Base-by-base conservation (phyloP, 2,329 filamentous ascomycete species). In the Chaetomiaceae sp. region DNA sequence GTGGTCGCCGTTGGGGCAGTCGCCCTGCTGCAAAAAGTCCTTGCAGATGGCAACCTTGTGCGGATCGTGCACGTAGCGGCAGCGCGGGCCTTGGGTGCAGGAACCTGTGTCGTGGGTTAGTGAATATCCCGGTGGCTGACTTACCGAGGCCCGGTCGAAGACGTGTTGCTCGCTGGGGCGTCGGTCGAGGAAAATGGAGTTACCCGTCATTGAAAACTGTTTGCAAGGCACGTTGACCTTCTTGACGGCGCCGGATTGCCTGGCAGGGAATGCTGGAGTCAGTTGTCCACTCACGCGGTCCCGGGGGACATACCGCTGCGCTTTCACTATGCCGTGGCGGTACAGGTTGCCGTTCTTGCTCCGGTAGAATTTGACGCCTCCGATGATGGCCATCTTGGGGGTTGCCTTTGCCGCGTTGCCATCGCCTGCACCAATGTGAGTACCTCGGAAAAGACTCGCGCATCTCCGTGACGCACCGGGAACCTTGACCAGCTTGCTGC, bases 31-130 rank as follows among this genome's bases (percentile, higher is more conserved):
- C 50, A 97, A 78, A 68, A 88, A 91, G 50, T 89, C 85, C 71
- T 89, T 94, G 83, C 94, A 99, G 53, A 94, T 84, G 52, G 92
- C 89, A 65, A 95, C 89, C 73, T 89, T 95, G 67, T 83, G 77
- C 38, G 88, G 82, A 66, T 99, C 89, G 76, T 99, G 94, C 46
- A 84, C 75, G 67, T 87, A 94, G 51, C 81, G 85, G 71, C 94
- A 99, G 44, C 73, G 75, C 7, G 87, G 86, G 55, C 92, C 91
- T 70, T 89, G 89, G 52, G 83, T 77, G 70, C 94, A 99, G 60
- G 85, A 86, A 74, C 94, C 94, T 96, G 77, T 33, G 69, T 53
- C 55, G 46, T 44, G 59, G n/a, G 62, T 61, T 60, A 54, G 57
- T 58, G 33, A 58, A 48, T 48, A 61, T 66, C 56, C 27, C 27